phyloP scores from a whole-genome alignment of 1,139 yeast species.

The Meyerozyma elateridarum region DNA sequence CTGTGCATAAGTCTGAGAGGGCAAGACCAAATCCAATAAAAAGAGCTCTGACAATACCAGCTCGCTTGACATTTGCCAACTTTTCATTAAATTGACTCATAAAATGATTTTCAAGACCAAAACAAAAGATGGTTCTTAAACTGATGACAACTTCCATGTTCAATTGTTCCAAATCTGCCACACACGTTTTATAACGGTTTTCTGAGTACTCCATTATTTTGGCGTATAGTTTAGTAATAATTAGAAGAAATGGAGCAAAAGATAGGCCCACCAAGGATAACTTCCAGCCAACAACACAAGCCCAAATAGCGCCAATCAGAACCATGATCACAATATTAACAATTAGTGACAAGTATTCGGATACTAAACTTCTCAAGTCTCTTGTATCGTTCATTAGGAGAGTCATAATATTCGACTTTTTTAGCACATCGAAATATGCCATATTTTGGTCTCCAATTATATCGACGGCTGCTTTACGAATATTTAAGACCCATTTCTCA shows the following conservation, averaged over 20 bases:
- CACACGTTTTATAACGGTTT: constrained; percentile 50
- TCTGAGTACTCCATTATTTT: constrained; percentile 50
- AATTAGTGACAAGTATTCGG: constrained; percentile 54
- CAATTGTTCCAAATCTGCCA: constrained; percentile 50
- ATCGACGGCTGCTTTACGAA: constrained; percentile 49
- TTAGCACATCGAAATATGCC: constrained; percentile 47
- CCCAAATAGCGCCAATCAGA: constrained; percentile 67
- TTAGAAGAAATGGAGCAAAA: constrained; percentile 57
- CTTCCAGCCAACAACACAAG: constrained; percentile 80
- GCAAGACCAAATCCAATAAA: constrained; percentile 64
- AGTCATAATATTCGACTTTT: constrained; percentile 58
- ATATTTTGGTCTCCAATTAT: constrained; percentile 50
- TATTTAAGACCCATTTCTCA: constrained; percentile 59
- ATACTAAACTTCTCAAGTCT: constrained; percentile 61
- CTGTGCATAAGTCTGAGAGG: constrained; percentile 46
- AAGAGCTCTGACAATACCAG: constrained; percentile 47
- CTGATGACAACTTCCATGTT: constrained; percentile 57
- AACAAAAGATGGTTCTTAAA: constrained; percentile 57
- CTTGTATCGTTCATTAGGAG: constrained; percentile 76
- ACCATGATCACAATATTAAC: constrained; percentile 52
- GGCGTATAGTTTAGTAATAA: constrained; percentile 52
- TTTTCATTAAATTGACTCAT: constrained; percentile 24
- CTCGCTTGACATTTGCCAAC: constrained; percentile 21
- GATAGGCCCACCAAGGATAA: constrained; percentile 76
- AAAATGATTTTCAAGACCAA: constrained; percentile 51